Base-by-base conservation (phyloP, 73 alveolate species). In the Paramecium bursaria region DNA sequence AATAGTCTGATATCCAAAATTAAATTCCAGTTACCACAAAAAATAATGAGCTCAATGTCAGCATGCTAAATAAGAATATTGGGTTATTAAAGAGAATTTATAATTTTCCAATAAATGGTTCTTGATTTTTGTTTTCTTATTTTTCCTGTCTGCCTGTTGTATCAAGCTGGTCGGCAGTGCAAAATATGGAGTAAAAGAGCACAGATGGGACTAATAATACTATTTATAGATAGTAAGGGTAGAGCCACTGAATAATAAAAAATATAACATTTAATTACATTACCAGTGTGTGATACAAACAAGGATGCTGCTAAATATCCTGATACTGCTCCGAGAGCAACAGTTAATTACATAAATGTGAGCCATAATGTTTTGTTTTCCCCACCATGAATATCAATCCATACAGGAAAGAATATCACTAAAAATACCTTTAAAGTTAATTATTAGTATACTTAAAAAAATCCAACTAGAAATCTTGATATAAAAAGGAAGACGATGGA, bases 1-100 rank as follows among this genome's bases (percentile, higher is more conserved):
- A 85, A 74, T 94, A 96, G 61, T 96, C 99, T 52, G 98, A 82
- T 22, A 92, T 92, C 99, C 99, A 96, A 75, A 94, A 96, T 80
- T 96, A 92, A 31, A 96, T 93, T 22, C 99, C 99, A 7, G 99
- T 93, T 5, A 94, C 90, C 6, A 96, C 94, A 79, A 94, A 96
- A 75, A 88, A 90, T 85, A 96, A 90, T 1, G 93, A 79, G 10
- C 98, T 90, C 46, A 95, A 89, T 13, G 98, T 93, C 23, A 95
- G 50, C 89, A 79, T 55, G 0, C 74, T 15, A 39, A 52, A 79
- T 11, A 79, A 30, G 46, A 79, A 79, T 15, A 79, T 39, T 21
- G 51, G 42, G 46, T 79, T 79, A 3, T 67, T 9, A 2, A 79
- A 39, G 23, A 79, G 73, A 0, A 44, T 48, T 30, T 54, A 53